Conservation (phyloP, 768 basidiomycete genomes). For the Plicaturopsis crispa region DNA sequence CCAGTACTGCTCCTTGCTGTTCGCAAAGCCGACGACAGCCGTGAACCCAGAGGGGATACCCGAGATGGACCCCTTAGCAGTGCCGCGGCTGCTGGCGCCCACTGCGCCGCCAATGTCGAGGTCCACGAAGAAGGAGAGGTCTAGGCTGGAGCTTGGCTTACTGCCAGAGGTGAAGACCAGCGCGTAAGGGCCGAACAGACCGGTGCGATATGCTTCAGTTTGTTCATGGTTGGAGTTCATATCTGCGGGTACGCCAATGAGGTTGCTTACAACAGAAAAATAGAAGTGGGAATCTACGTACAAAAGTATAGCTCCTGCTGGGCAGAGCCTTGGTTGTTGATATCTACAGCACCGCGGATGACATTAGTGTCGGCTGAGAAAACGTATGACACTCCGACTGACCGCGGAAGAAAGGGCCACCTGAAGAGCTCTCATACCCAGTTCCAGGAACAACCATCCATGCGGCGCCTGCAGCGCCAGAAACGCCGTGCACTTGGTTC, state of each 20-base stretch:
- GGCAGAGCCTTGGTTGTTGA: constrained; percentile 37
- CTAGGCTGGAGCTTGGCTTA: constrained; percentile 31
- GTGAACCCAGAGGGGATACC: constrained; percentile 31
- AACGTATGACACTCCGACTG: constrained; percentile 1
- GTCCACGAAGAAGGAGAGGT: constrained; percentile 35
- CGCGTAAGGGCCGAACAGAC: constrained; percentile 42
- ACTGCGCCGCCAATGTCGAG: constrained; percentile 38
- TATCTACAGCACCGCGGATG: constrained; percentile 27
- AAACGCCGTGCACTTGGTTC: constrained; percentile 44
- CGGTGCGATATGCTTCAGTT: constrained; percentile 35
- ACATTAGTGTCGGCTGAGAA: not conserved
- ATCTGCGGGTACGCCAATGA: too few relatives aligned
- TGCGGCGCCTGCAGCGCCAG: constrained; percentile 36
- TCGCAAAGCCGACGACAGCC: constrained; percentile 37
- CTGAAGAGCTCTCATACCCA: constrained; percentile 38
- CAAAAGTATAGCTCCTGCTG: constrained; percentile 43
- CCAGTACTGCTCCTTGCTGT: constrained; percentile 42
- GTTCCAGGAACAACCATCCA: constrained; percentile 37
- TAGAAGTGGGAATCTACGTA: too few relatives aligned
- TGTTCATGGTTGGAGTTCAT: constrained; percentile 42
- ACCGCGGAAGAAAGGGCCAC: constrained; percentile 44
- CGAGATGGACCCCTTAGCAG: constrained; percentile 33
- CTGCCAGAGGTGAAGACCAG: constrained; percentile 34
- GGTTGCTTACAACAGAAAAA: too few relatives aligned
- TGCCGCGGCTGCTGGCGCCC: constrained; percentile 34